A percentile compares a stretch with the other conserved stretches of the same genome.
These are phyloP conservation scores for Claviceps digitariae DNA, from an alignment of 2,329 filamentous ascomycete genomes.

Conservation along the genomic window DNA sequence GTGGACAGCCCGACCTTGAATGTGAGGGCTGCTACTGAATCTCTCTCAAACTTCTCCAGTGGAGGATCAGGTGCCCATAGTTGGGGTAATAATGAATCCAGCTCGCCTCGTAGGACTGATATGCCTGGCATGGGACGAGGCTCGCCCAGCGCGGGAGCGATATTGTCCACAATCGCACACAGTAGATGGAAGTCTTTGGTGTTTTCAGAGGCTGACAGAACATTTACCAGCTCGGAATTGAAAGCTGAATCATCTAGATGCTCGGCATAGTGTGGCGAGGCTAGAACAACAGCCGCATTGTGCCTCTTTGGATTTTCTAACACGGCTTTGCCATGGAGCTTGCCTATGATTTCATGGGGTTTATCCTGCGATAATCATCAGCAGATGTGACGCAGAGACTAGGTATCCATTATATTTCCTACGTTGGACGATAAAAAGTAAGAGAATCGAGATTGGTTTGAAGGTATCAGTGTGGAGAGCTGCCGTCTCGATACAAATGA, in stretches of 20 bases:
- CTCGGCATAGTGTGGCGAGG: slow-evolving; percentile 32
- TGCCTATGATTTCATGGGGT: slow-evolving; percentile 9
- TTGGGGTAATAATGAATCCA: slow-evolving; percentile 28
- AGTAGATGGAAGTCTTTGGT: slow-evolving; percentile 32
- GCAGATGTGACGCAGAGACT: not conserved
- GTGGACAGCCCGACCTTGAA: slow-evolving; percentile 24
- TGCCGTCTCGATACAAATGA: slow-evolving; percentile 2
- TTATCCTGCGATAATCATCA: slow-evolving; percentile 5
- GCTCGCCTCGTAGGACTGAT: slow-evolving; percentile 35
- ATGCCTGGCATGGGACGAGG: slow-evolving; percentile 28
- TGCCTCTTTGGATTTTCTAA: slow-evolving; percentile 17
- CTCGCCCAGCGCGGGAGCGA: slow-evolving; percentile 25
- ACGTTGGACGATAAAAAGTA: slow-evolving; percentile 10
- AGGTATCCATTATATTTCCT: not conserved
- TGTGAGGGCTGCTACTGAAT: slow-evolving; percentile 27
- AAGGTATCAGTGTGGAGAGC: slow-evolving; percentile 7
- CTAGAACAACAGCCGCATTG: slow-evolving; percentile 35
- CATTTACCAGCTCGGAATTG: slow-evolving; percentile 27
- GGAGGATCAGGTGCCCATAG: slow-evolving; percentile 26
- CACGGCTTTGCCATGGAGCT: slow-evolving; percentile 11
- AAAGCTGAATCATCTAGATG: slow-evolving; percentile 32
- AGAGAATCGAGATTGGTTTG: slow-evolving; percentile 11
- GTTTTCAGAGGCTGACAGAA: slow-evolving; percentile 30
- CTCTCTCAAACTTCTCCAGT: slow-evolving; percentile 16
- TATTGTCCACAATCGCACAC: slow-evolving; percentile 41